A percentile compares a stretch with the other conserved stretches of the same genome.
Evolutionary conservation across 2,329 filamentous ascomycete species (phyloP).

Genomic region (Aspergillus sp.): DNA sequence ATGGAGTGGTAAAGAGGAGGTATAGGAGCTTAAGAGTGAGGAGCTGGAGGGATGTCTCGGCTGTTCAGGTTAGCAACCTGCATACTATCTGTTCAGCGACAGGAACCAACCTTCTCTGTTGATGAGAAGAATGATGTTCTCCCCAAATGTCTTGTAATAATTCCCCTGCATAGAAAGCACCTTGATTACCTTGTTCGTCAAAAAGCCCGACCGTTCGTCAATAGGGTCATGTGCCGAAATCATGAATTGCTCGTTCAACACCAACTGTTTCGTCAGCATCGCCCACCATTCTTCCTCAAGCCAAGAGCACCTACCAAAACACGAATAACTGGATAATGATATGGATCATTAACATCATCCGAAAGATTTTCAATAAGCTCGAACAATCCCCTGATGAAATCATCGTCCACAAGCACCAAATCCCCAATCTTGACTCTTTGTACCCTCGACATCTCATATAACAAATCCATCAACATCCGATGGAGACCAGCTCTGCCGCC

Average conservation of each 20-base stretch:
- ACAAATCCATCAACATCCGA: conserved; percentile 72
- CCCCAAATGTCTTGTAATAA: conserved; percentile 86
- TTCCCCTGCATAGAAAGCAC: conserved; percentile 73
- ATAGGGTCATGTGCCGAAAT: conserved; percentile 57
- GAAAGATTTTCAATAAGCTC: conserved; percentile 81
- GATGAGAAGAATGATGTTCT: conserved; percentile 90
- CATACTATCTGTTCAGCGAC: not conserved
- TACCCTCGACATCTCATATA: conserved; percentile 95
- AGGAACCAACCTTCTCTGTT: conserved; percentile 66
- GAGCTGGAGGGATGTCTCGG: conserved; percentile 86
- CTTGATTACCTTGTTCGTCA: conserved; percentile 94
- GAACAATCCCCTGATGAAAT: conserved; percentile 77
- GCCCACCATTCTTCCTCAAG: not conserved
- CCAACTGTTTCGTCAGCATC: conserved; percentile 54
- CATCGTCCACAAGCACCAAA: conserved; percentile 63
- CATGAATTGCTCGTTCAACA: conserved; percentile 98
- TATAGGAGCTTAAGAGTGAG: conserved; percentile 96
- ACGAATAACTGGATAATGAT: conserved; percentile 90
- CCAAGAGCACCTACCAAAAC: conserved; percentile 61
- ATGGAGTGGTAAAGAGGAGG: conserved; percentile 83
- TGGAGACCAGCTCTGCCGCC: conserved; percentile 56
- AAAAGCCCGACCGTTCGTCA: conserved; percentile 40
- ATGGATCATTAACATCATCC: conserved; percentile 82
- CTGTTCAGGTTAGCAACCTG: conserved; percentile 25
- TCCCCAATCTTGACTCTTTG: conserved; percentile 73